phyloP scores from a whole-genome alignment of 129 eudicot species.

The Chrysanthemum seticuspe region DNA sequence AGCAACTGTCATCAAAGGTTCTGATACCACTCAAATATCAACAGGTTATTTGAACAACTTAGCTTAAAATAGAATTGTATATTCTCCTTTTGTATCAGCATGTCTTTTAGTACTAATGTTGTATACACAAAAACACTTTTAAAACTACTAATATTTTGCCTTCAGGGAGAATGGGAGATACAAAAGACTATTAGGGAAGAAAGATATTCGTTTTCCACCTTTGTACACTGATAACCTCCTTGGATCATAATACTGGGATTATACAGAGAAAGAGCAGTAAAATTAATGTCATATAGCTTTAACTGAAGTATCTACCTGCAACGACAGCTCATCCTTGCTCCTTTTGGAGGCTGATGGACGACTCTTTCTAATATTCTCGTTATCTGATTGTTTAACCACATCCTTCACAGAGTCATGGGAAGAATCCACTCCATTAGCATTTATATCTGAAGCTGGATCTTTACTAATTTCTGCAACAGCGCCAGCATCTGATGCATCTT shows the following conservation, averaged over 20 bases:
- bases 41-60: background rate
- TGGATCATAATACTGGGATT: conserved; percentile 8
- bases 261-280: conserved; percentile 9
- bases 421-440: conserved; percentile 27
- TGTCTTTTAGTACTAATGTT: background rate
- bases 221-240: conserved; percentile 17
- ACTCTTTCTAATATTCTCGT: conserved; percentile 36
- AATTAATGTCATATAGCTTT: conserved; percentile 19
- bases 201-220: background rate
- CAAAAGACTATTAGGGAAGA: background rate
- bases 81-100: background rate
- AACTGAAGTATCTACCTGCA: conserved; percentile 57
- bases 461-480: conserved; percentile 32
- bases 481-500: conserved; percentile 33
- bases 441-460: conserved; percentile 34
- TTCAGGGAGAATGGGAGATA: too few species aligned
- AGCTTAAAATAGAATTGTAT: background rate
- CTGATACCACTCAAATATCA: background rate
- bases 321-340: conserved; percentile 51
- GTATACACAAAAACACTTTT: background rate
- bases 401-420: conserved; percentile 34
- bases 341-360: conserved; percentile 31
- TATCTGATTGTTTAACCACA: conserved; percentile 41
- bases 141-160: conserved; percentile 4
- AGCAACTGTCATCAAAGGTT: background rate